Conservation (phyloP, 176 grass and related monocot genomes). For the Triticum monococcum region DNA sequence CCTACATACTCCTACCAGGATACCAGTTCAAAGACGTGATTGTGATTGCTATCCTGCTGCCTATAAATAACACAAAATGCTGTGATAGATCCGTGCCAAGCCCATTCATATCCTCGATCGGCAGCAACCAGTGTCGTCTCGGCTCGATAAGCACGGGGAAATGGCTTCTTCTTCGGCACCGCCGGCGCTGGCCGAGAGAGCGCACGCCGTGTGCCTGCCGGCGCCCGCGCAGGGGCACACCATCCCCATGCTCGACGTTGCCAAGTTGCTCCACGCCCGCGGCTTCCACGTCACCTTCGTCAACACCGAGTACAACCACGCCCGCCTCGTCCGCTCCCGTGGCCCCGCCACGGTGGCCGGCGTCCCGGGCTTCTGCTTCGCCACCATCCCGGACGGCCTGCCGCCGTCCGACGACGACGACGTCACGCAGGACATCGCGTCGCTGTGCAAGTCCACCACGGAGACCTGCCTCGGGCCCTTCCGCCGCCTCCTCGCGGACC, state of each 20-base stretch:
- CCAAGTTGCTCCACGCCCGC: not conserved
- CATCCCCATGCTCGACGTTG: not conserved
- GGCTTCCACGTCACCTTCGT: conserved; percentile 61
- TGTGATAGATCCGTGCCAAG: not conserved
- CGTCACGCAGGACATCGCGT: conserved; percentile 67
- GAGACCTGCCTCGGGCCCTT: conserved; percentile 57
- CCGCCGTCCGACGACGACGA: conserved; percentile 1
- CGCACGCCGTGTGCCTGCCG: not conserved
- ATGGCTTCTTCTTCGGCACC: not conserved
- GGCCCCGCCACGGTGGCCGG: not conserved
- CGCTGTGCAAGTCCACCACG: conserved; percentile 50
- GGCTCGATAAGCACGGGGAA: not conserved
- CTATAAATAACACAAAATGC: not conserved
- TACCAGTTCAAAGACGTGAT: not conserved
- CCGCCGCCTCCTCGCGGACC: conserved; percentile 42
- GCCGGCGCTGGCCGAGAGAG: not conserved
- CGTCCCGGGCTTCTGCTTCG: not conserved
- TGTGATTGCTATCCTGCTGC: not conserved
- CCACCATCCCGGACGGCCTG: not conserved
- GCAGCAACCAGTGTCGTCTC: not conserved
- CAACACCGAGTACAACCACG: conserved; percentile 64
- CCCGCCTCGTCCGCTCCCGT: not conserved
- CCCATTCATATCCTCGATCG: no score
- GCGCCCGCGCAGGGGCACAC: not conserved
- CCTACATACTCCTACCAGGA: not conserved